These are phyloP conservation scores for Rhodomyrtus psidioides DNA, from an alignment of 441 rosid genomes.

Conservation along the genomic window DNA sequence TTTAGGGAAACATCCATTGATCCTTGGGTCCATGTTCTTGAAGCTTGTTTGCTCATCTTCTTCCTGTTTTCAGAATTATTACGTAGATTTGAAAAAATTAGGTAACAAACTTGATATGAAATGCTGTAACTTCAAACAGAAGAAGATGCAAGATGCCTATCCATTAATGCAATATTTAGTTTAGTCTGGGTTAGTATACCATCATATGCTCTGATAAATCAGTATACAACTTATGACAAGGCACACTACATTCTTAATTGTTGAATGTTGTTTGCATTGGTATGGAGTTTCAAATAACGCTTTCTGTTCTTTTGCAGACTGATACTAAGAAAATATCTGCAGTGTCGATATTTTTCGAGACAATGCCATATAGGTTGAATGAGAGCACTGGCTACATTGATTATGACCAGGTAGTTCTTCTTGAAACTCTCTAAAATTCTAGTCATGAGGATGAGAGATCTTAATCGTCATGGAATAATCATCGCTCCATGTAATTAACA, in stretches of 20 bases:
- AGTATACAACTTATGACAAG: not conserved
- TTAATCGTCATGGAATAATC: not conserved
- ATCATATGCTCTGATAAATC: not conserved
- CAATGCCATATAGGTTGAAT: conserved; percentile 25
- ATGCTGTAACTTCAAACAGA: not conserved
- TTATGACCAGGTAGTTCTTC: conserved; percentile 16
- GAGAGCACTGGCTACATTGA: conserved; percentile 21
- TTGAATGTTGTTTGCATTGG: not conserved
- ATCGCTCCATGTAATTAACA: not conserved
- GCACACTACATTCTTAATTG: not conserved
- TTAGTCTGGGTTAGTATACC: not conserved
- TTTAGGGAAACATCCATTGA: not conserved
- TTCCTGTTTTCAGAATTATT: not conserved
- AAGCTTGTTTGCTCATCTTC: not conserved
- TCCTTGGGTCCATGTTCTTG: not conserved
- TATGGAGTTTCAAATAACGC: not conserved
- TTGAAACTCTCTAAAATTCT: not conserved
- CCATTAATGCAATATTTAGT: not conserved
- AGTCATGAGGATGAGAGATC: not conserved
- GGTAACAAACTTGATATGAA: not conserved
- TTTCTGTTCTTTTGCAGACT: conserved; percentile 12
- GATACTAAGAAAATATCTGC: conserved; percentile 25
- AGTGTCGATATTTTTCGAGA: conserved; percentile 22
- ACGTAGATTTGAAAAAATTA: not conserved
- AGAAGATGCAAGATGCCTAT: not conserved